These are phyloP conservation scores for Diaporthe australafricana DNA, from an alignment of 2,329 filamentous ascomycete genomes.

Conservation along the genomic window DNA sequence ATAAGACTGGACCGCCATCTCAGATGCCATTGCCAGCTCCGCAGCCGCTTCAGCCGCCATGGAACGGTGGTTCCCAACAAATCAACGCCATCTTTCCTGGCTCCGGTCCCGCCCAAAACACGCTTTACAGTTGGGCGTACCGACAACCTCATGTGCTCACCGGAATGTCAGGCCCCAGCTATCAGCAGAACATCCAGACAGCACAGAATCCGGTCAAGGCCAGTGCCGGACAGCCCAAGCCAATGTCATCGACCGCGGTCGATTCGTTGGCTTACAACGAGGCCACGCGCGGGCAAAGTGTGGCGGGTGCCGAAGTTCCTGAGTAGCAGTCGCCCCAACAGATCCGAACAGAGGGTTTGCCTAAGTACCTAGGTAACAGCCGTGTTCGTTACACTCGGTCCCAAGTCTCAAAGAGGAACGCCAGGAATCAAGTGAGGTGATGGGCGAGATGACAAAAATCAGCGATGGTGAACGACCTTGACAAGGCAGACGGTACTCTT, in stretches of 20 bases:
- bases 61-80: background rate
- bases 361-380: background rate
- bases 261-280: background rate
- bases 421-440: too few relatives aligned
- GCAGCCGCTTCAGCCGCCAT: constrained; percentile 5
- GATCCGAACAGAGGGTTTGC: background rate
- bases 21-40: background rate
- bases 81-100: background rate
- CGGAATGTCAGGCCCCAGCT: background rate
- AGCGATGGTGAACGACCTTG: background rate
- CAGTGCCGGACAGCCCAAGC: too few relatives aligned
- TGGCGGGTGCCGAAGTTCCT: background rate
- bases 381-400: background rate
- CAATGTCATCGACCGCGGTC: too few relatives aligned
- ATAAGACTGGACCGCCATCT: background rate
- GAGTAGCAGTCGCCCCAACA: background rate
- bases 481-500: background rate
- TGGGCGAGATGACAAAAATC: background rate
- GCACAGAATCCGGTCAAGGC: background rate
- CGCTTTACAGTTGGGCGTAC: background rate
- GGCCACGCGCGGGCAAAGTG: background rate
- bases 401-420: too few relatives aligned
- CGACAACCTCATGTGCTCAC: background rate
- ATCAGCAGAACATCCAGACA: background rate
- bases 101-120: background rate